phyloP scores from a whole-genome alignment of 305 asterid genomes.

The Fraxinus albicans region DNA sequence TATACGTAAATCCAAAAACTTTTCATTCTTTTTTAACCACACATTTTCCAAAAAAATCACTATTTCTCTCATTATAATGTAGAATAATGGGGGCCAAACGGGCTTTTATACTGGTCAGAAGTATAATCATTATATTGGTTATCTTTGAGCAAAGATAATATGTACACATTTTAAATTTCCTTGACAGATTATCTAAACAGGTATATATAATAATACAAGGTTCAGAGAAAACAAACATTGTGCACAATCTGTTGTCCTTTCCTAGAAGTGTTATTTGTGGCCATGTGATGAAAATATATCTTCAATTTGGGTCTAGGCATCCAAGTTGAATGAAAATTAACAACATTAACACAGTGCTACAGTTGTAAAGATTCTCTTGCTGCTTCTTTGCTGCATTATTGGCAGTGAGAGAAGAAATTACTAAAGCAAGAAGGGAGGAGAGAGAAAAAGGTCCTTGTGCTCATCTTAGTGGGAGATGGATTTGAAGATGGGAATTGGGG shows the following conservation, averaged over 20 bases:
- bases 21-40: no score
- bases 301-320: not conserved
- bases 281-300: not conserved
- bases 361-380: not conserved
- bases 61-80: no score
- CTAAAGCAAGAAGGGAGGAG: not conserved
- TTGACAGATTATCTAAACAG: not conserved
- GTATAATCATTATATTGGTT: not conserved
- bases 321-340: not conserved
- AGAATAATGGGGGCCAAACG: no score
- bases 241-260: not conserved
- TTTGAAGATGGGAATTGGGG: not conserved
- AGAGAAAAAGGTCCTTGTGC: not conserved
- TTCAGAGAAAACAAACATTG: not conserved
- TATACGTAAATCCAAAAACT: no score
- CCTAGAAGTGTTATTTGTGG: not conserved
- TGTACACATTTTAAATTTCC: not conserved
- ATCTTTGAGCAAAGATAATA: not conserved
- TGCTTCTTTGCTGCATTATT: not conserved
- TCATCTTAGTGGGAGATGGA: not conserved
- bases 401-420: not conserved
- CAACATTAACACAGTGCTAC: not conserved
- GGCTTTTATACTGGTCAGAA: not conserved
- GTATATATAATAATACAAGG: not conserved
- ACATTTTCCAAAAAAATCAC: no score